Percentiles rank a stretch among this genome's conserved stretches.
Evolutionary conservation across 2,329 filamentous ascomycete species (phyloP).

Genomic region (Magnaporthales sp.): DNA sequence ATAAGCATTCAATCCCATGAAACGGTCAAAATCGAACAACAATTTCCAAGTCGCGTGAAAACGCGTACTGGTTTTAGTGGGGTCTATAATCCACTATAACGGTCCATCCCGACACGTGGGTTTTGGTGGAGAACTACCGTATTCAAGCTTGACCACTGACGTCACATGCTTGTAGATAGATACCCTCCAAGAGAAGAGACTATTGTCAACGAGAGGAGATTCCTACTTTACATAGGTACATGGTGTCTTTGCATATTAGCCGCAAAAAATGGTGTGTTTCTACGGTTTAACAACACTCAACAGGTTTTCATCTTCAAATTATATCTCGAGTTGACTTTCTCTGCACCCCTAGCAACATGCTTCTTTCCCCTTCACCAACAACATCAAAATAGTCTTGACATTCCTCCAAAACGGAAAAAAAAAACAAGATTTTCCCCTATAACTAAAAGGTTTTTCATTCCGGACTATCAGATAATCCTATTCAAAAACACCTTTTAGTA

Average conservation of each 20-base stretch:
- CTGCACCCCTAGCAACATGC: no score
- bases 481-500: no score
- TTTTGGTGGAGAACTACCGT: not conserved
- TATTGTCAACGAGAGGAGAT: not conserved
- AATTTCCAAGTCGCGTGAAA: not conserved
- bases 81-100: not conserved
- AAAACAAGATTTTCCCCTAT: no score
- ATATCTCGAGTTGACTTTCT: no score
- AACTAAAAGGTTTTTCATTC: no score
- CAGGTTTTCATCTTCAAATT: no score
- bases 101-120: not conserved
- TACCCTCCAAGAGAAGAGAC: not conserved
- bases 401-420: no score
- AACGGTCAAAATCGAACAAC: not conserved
- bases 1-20: not conserved
- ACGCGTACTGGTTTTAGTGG: not conserved
- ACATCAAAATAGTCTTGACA: no score
- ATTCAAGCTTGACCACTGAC: not conserved
- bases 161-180: not conserved
- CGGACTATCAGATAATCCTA: no score
- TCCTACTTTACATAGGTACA: not conserved
- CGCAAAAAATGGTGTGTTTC: no score
- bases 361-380: no score
- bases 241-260: not conserved
- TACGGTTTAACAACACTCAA: not conserved